Conservation (phyloP, 192 early-diverging fungal species). For the Dissophora globulifera region DNA sequence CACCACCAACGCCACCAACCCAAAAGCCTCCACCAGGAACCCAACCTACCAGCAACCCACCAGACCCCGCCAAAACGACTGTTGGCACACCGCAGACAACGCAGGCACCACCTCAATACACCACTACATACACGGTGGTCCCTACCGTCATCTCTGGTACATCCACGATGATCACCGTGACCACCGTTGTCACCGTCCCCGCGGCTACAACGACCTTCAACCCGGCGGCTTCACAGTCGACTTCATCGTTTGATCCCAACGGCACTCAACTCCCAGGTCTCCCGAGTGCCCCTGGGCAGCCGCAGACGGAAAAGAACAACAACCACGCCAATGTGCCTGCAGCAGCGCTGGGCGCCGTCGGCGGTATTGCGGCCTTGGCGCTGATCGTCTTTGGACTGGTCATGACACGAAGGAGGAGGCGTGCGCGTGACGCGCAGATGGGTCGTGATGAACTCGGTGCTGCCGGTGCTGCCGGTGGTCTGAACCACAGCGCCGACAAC, state of each 20-base stretch:
- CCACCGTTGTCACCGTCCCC: background rate
- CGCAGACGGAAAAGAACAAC: background rate
- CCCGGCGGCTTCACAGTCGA: background rate
- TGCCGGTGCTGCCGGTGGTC: no score
- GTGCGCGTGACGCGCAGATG: constrained; percentile 9
- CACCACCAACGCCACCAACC: background rate
- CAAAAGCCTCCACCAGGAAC: background rate
- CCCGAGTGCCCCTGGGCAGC: background rate
- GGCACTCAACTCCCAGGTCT: constrained; percentile 17
- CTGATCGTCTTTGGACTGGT: constrained; percentile 51
- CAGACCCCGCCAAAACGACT: background rate
- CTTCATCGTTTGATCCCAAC: background rate
- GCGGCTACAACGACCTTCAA: background rate
- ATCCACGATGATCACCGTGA: constrained; percentile 17
- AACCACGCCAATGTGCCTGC: constrained; percentile 21
- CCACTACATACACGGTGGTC: constrained; percentile 3
- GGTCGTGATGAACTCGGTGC: background rate
- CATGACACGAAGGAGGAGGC: constrained; percentile 22
- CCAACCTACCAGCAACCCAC: background rate
- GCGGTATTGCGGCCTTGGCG: constrained; percentile 29
- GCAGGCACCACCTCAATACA: background rate
- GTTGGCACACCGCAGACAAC: background rate
- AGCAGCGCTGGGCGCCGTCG: constrained; percentile 22
- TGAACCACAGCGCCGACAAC: constrained; percentile 8
- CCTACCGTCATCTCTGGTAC: constrained; percentile 39